Conservation (phyloP, 2,329 filamentous ascomycete genomes). For the Talaromyces sp. region DNA sequence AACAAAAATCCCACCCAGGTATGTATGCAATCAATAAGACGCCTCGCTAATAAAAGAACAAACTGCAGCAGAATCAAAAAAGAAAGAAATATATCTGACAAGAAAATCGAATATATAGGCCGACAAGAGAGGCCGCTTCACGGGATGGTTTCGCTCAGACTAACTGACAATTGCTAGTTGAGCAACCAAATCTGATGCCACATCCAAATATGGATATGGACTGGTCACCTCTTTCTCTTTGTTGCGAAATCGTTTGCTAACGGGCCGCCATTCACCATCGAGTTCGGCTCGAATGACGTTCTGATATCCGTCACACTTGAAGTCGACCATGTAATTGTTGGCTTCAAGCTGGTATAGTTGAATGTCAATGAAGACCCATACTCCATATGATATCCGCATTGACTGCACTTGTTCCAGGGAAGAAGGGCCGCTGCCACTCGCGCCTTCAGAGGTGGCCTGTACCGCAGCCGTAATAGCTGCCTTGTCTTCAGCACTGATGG, state of each 20-base stretch:
- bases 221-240: conserved; percentile 94
- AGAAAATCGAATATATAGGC: background rate
- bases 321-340: conserved; percentile 91
- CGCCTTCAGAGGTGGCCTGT: conserved; percentile 25
- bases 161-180: conserved; percentile 69
- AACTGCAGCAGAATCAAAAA: background rate
- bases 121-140: background rate
- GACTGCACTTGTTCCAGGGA: conserved; percentile 30
- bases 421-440: conserved; percentile 27
- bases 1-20: background rate
- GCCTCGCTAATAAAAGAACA: background rate
- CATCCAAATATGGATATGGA: conserved; percentile 91
- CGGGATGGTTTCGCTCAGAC: background rate
- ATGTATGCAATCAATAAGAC: background rate
- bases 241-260: conserved; percentile 47
- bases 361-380: conserved; percentile 93
- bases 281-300: conserved; percentile 59
- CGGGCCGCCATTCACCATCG: conserved; percentile 42
- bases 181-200: conserved; percentile 86
- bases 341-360: conserved; percentile 93
- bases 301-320: conserved; percentile 97
- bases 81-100: background rate
- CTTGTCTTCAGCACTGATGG: conserved; percentile 29
- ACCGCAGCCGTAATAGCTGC: conserved; percentile 22
- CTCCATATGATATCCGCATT: conserved; percentile 54